phyloP scores from a whole-genome alignment of 257 asterid species.

The Verbascum thapsus region DNA sequence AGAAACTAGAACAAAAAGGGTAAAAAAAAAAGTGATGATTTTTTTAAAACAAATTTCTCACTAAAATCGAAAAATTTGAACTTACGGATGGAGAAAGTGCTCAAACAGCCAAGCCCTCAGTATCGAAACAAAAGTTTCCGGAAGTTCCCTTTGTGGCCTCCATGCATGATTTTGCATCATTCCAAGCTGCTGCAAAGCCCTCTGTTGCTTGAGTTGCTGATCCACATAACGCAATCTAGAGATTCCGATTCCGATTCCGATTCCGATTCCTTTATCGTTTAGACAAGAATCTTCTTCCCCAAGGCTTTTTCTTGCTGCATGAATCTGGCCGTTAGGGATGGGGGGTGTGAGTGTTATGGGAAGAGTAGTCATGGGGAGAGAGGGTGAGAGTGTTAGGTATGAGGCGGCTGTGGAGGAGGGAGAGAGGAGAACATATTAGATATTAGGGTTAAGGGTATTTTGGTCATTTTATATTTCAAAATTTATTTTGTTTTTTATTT shows the following conservation, averaged over 20 bases:
- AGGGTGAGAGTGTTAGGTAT: too few species aligned
- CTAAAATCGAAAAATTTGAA: background rate
- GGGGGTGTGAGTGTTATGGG: too few species aligned
- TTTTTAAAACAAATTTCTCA: too few species aligned
- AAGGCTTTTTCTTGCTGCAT: conserved; percentile 53
- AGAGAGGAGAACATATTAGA: too few species aligned
- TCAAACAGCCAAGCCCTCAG: conserved; percentile 94
- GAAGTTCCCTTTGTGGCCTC: conserved; percentile 95
- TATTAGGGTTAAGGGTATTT: too few species aligned
- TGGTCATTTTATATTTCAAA: too few species aligned
- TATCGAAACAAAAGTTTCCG: conserved; percentile 74
- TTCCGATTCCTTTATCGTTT: conserved; percentile 50
- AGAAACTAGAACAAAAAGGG: background rate
- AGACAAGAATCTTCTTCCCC: conserved; percentile 71
- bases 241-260: too few species aligned
- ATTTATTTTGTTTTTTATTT: too few species aligned
- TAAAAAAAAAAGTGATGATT: too few species aligned
- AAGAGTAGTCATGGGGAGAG: too few species aligned
- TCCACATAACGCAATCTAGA: conserved; percentile 81
- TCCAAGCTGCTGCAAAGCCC: conserved; percentile 84
- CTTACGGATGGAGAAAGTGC: conserved; percentile 92
- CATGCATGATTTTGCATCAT: conserved; percentile 88
- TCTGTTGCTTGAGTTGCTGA: conserved; percentile 73
- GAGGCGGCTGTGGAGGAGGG: too few species aligned
- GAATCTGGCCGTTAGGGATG: conserved; percentile 67